Percentiles rank a stretch among this genome's conserved stretches.
Evolutionary conservation across 352 stramenopile genomes (phyloP).

Genomic region (Achlya hypogyna): DNA sequence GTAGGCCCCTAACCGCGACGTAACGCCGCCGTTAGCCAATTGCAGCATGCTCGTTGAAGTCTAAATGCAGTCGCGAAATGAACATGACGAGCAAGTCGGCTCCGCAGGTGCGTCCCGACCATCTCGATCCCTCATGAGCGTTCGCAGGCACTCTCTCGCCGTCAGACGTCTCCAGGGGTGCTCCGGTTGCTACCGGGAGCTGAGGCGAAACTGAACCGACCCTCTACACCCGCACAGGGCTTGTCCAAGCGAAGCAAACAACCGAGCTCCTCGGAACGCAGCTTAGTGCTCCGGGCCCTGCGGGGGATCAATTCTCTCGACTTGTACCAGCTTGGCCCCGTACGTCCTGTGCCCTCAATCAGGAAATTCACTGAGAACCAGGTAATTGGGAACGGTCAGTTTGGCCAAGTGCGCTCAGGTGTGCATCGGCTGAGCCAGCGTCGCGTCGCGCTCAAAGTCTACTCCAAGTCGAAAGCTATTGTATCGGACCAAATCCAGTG

Average conservation of each 20-base stretch:
- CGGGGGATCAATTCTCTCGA: background rate
- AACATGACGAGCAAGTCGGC: too few relatives aligned
- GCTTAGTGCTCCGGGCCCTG: background rate
- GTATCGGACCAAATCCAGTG: background rate
- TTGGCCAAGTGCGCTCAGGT: background rate
- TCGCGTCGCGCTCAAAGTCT: slow-evolving; percentile 17
- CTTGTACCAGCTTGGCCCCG: slow-evolving; percentile 12
- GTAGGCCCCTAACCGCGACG: too few relatives aligned
- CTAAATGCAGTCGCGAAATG: too few relatives aligned
- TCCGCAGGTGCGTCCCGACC: too few relatives aligned
- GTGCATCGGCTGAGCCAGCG: slow-evolving; percentile 7
- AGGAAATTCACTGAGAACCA: background rate
- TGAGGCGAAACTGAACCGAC: too few relatives aligned
- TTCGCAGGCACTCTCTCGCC: too few relatives aligned
- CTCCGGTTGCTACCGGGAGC: too few relatives aligned
- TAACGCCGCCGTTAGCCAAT: too few relatives aligned
- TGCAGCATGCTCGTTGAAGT: too few relatives aligned
- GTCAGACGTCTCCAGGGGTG: too few relatives aligned
- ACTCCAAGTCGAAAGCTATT: slow-evolving; percentile 10
- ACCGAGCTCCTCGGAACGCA: background rate
- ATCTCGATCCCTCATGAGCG: too few relatives aligned
- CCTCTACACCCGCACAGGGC: too few relatives aligned
- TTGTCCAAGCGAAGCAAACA: background rate
- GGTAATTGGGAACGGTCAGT: slow-evolving; percentile 1
- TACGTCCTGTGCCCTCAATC: slow-evolving; percentile 7